phyloP scores from a whole-genome alignment of 495 filamentous ascomycete species.

The Jackrogersella minutella region DNA sequence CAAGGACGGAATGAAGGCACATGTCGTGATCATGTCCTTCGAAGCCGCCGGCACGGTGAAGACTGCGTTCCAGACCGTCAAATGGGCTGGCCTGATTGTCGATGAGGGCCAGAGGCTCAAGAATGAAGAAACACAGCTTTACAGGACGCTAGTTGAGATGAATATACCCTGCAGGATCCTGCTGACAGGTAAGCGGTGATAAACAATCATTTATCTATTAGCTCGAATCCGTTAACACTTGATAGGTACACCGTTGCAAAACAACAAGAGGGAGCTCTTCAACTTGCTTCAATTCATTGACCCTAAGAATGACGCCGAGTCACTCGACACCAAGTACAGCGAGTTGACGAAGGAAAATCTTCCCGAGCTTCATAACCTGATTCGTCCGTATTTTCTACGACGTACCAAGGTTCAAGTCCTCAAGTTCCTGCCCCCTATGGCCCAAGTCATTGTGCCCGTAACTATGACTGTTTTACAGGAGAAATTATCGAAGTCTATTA shows the following conservation, averaged over 20 bases:
- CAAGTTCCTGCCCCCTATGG: constrained; percentile 88
- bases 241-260: constrained; percentile 83
- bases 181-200: constrained; percentile 66
- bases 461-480: constrained; percentile 93
- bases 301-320: constrained; percentile 66
- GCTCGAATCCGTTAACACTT: constrained; percentile 27
- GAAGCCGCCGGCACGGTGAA: constrained; percentile 79
- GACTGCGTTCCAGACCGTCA: constrained; percentile 70
- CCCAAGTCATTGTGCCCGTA: constrained; percentile 92
- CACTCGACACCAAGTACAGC: constrained; percentile 77
- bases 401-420: constrained; percentile 91
- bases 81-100: constrained; percentile 89
- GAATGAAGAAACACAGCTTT: constrained; percentile 86
- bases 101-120: constrained; percentile 98
- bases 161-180: constrained; percentile 82
- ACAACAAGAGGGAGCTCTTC: constrained; percentile 92
- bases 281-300: constrained; percentile 95
- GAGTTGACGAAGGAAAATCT: constrained; percentile 82
- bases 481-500: constrained; percentile 92
- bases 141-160: constrained; percentile 72
- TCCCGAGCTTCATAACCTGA: constrained; percentile 78
- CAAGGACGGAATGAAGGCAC: constrained; percentile 71
- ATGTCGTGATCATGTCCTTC: constrained; percentile 95
- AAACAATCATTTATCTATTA: neutral
- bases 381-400: constrained; percentile 74